Evolutionary conservation across 768 basidiomycete genomes (phyloP).

Genomic region (Sarcodon sp.): DNA sequence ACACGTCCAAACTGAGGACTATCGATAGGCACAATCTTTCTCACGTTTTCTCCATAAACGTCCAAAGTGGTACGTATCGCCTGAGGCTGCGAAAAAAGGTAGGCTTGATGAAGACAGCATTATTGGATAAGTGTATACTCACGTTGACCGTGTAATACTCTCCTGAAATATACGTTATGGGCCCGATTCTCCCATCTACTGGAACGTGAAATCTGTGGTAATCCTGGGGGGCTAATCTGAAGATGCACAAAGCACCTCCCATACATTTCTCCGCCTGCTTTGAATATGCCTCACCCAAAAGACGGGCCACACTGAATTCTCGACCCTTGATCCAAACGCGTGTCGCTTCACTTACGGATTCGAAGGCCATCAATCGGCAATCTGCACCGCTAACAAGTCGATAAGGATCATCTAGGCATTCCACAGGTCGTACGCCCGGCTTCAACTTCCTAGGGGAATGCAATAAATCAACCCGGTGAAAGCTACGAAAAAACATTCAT

Average conservation of each 20-base stretch:
- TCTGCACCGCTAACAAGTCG: constrained; percentile 86
- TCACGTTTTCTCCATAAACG: constrained; percentile 88
- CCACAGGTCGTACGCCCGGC: constrained; percentile 63
- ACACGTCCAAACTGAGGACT: constrained; percentile 84
- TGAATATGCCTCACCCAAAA: constrained; percentile 73
- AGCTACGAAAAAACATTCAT: background rate
- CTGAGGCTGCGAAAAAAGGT: constrained; percentile 48
- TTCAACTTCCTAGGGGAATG: constrained; percentile 64
- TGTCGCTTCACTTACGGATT: constrained; percentile 76
- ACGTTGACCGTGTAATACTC: constrained; percentile 97
- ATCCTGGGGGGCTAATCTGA: constrained; percentile 87
- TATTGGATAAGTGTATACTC: constrained; percentile 13
- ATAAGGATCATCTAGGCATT: constrained; percentile 57
- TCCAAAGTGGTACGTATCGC: constrained; percentile 85
- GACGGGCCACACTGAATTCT: constrained; percentile 70
- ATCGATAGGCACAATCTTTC: constrained; percentile 89
- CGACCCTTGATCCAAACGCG: constrained; percentile 94
- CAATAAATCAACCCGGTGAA: background rate
- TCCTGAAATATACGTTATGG: constrained; percentile 72
- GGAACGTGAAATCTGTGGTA: constrained; percentile 92
- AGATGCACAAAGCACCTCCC: constrained; percentile 81
- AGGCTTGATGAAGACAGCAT: background rate
- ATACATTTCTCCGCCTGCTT: constrained; percentile 55
- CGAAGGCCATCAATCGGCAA: constrained; percentile 93
- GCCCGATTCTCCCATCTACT: constrained; percentile 74